Conservation (phyloP, 345 rosid genomes). For the Barbarea vulgaris region DNA sequence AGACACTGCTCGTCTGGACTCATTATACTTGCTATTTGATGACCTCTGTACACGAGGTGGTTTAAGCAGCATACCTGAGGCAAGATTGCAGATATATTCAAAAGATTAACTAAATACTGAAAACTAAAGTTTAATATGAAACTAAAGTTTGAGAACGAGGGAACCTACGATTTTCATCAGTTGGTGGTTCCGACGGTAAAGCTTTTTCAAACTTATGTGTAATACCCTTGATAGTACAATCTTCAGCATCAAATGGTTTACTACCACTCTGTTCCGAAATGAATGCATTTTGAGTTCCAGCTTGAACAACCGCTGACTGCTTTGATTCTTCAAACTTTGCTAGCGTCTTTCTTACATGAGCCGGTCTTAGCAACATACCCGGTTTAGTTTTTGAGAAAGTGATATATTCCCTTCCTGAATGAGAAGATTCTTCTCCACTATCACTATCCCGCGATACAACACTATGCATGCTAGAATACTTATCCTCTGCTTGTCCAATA, state of each 20-base stretch:
- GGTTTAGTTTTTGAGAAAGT: constrained; percentile 81
- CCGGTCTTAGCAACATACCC: constrained; percentile 88
- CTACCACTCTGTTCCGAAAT: constrained; percentile 44
- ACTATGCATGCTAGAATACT: constrained; percentile 45
- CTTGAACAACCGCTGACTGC: constrained; percentile 48
- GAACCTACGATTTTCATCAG: constrained; percentile 58
- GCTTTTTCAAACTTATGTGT: constrained; percentile 48
- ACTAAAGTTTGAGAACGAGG: constrained; percentile 18
- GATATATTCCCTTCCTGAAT: constrained; percentile 58
- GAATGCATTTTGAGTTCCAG: constrained; percentile 39
- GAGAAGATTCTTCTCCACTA: constrained; percentile 52
- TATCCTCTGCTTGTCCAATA: constrained; percentile 48
- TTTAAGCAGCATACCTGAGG: constrained; percentile 69
- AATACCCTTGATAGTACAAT: constrained; percentile 43
- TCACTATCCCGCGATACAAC: constrained; percentile 49
- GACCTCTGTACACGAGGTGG: constrained; percentile 70
- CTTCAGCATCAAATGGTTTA: constrained; percentile 48
- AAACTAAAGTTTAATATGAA: background rate
- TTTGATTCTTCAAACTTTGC: constrained; percentile 58
- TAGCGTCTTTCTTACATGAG: constrained; percentile 60
- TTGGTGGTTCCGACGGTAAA: constrained; percentile 46
- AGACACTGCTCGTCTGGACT: constrained; percentile 49
- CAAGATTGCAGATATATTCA: constrained; percentile 14
- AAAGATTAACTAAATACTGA: constrained; percentile 1
- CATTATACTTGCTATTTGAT: constrained; percentile 48